Base-by-base conservation (phyloP, 805 yeast species). In the Torulaspora gathmanii region DNA sequence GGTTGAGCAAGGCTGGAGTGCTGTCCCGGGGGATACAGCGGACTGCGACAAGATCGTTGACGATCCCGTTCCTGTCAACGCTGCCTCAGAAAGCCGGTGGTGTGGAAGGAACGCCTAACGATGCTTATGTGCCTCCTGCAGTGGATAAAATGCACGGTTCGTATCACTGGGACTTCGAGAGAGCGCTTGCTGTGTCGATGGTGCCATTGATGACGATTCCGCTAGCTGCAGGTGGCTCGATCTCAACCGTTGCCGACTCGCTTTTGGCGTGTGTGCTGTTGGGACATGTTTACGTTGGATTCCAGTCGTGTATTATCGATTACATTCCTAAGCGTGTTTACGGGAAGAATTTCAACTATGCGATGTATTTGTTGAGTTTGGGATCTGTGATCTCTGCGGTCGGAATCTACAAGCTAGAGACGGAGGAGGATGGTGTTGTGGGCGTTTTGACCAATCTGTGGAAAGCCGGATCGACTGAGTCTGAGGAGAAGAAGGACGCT, bases 151-250 rank as follows among this genome's bases (percentile, higher is more conserved):
- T 72, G 40, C 90, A 88, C 60, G 97, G 98, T 38, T 85, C 95
- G 19, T 76, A 79, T 64, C 98, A 90, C 72, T 91, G 99, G 99
- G 72, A 86, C n/a, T 81, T 82, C 57, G 99, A 91, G 73, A 79
- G 86, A 55, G 58, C 78, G 4, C 69, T 88, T 28, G 74, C 95
- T 3, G 64, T 83, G 13, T 79, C 82, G 9, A 70, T 90, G 64
- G 75, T 88, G 19, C 99, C 99, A 26, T 70, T 91, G 49, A 74
- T 81, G 23, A 75, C 83, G 31, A 70, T 82, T 17, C 96, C 98
- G 17, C 77, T 89, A 54, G 76, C 83, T 30, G 74, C 83, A 37
- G 51, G 59, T 11, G 96, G 95, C 23, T 77, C 83, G 12, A 67
- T 79, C 51, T 72, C 82, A 4, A 83, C 95, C 10, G 70, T 82